Base-by-base conservation (phyloP, 2,329 filamentous ascomycete genomes). In the Colletotrichum sublineola region DNA sequence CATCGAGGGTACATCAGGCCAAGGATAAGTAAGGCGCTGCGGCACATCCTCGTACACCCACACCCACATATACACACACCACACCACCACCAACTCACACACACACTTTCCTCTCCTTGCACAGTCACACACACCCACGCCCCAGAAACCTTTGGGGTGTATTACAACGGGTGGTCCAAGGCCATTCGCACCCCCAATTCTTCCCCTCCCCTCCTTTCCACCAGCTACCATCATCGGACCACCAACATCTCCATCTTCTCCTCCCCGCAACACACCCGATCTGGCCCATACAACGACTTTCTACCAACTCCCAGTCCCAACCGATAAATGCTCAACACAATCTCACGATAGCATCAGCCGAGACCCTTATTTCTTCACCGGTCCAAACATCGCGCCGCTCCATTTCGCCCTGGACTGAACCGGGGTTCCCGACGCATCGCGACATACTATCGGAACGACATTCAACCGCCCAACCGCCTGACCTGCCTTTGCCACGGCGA, bases 191-290 rank as follows among this genome's bases (percentile, higher is more conserved):
- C 55, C 55, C 36, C 56, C 56, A 38, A 58, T 58, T 58, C 24
- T 42, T 40, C 55, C 55, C 56, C 56, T 52, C 67, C 67, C 67
- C 66, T 58, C 66, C 60, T 61, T 38, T 61, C 55, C 60, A 48
- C 31, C 31, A 50, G 38, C 33, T 38, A 44, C 62, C 44, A 64
- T 24, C 62, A 56, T 29, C 50, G 46, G 52, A 64, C 42, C 52
- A 55, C 48, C 38, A 42, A n/a, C 68, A 58, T 64, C 60, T 63
- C 65, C 48, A 56, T 65, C 53, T 62, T 20, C 40, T 58, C 42
- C 66, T 64, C 70, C 70, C 70, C 67, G 70, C 70, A 70, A 64
- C 55, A 69, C 44, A 65, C 46, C 53, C 31, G 42, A 60, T 50
- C 29, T 48, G 24, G 24, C 14, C 31, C 44, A 14, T 50, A 64